Conservation (phyloP, 2,329 filamentous ascomycete species). For the Emmonsia crescens region DNA sequence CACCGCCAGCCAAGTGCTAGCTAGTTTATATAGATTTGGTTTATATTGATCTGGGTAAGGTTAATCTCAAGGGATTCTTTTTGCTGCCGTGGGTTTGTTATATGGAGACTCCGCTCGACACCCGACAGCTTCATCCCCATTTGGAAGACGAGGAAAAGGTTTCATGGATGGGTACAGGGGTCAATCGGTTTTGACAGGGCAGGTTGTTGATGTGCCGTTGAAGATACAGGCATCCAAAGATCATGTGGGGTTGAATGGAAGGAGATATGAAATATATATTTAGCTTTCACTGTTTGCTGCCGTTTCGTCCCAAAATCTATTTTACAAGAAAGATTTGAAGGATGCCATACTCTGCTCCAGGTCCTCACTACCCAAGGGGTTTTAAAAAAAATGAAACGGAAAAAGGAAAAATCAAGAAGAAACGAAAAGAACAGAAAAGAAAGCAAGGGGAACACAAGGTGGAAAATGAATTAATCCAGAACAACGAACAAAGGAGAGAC, state of each 20-base stretch:
- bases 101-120: not conserved
- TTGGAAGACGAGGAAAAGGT: not conserved
- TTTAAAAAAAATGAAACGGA: constrained; percentile 13
- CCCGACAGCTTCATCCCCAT: not conserved
- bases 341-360: constrained; percentile 4
- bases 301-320: constrained; percentile 20
- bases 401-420: constrained; percentile 22
- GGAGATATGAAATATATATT: constrained; percentile 1
- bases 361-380: not conserved
- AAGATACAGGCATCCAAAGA: not conserved
- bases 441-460: constrained; percentile 18
- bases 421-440: constrained; percentile 14
- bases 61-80: not conserved
- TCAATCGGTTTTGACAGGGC: no score
- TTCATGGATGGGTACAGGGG: no score
- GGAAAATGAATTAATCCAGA: not conserved
- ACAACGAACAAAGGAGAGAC: not conserved
- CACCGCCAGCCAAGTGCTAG: not conserved
- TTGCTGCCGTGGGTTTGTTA: not conserved
- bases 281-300: constrained; percentile 2
- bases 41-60: not conserved
- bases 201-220: not conserved
- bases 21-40: not conserved
- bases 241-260: not conserved
- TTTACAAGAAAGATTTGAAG: constrained; percentile 19